Conservation (phyloP, 2,329 filamentous ascomycete species). For the Trichoderma pleuroti region DNA sequence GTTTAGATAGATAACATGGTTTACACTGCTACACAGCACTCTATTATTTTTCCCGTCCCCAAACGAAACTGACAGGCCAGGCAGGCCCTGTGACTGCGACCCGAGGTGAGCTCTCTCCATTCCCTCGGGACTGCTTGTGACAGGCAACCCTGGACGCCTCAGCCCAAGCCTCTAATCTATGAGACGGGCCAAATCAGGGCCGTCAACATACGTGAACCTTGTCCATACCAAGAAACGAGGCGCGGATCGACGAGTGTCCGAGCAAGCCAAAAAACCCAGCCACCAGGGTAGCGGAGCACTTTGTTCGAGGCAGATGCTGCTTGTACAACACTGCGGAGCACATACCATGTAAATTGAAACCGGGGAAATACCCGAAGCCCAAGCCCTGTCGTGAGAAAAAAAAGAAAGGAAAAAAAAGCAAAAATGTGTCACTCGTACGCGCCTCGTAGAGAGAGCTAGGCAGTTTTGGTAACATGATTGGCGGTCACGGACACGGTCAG, state of each 20-base stretch:
- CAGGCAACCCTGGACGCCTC: neutral
- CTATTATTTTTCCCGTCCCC: neutral
- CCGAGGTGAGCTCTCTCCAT: neutral
- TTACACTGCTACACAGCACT: neutral
- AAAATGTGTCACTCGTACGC: neutral
- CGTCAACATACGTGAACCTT: neutral
- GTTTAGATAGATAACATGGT: neutral
- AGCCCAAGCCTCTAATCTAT: neutral
- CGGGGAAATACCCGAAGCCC: neutral
- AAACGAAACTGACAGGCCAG: neutral
- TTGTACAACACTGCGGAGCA: neutral
- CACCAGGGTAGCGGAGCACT: neutral
- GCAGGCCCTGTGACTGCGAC: neutral
- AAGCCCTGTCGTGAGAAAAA: neutral
- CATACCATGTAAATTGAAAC: neutral
- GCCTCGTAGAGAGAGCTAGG: neutral
- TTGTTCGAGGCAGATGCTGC: neutral
- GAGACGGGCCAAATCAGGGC: neutral
- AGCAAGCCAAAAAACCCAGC: neutral
- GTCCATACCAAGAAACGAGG: neutral
- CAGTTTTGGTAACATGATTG: neutral
- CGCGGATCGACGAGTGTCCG: neutral
- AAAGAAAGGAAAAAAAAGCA: neutral
- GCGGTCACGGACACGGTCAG: neutral
- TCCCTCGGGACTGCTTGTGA: neutral